Conservation (phyloP, 257 asterid genomes). For the Ocimum tenuiflorum region DNA sequence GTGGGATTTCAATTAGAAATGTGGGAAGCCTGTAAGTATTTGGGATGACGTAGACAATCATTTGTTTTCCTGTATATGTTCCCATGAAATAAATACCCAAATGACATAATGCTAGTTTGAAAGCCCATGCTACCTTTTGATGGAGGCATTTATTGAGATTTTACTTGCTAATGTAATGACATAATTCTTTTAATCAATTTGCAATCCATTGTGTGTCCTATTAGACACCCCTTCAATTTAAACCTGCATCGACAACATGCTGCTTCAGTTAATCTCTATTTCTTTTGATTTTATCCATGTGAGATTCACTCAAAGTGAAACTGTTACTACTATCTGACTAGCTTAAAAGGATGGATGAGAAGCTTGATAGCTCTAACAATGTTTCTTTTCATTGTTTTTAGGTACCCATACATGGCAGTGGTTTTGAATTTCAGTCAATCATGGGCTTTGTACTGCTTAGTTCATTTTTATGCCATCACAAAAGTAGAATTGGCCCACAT, state of each 20-base stretch:
- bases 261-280: not conserved
- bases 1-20: slow-evolving; percentile 50
- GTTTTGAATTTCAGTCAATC: slow-evolving; percentile 93
- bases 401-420: slow-evolving; percentile 94
- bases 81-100: not conserved
- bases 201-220: not conserved
- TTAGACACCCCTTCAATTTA: not conserved
- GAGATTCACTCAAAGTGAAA: slow-evolving; percentile 6
- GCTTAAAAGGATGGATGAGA: not conserved
- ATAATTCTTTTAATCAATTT: not conserved
- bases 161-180: not conserved
- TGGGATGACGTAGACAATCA: not conserved
- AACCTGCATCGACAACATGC: not conserved
- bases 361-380: slow-evolving; percentile 20
- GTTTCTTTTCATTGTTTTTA: slow-evolving; percentile 29
- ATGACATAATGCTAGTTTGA: not conserved
- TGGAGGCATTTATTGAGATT: not conserved
- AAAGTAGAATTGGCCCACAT: slow-evolving; percentile 89
- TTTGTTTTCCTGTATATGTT: not conserved
- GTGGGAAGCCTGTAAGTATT: slow-evolving; percentile 33
- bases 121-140: slow-evolving; percentile 6
- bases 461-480: slow-evolving; percentile 82
- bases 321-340: not conserved
- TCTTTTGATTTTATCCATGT: not conserved
- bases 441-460: slow-evolving; percentile 96